Conservation (phyloP, 208 protist genomes). For the Leishmania braziliensis region DNA sequence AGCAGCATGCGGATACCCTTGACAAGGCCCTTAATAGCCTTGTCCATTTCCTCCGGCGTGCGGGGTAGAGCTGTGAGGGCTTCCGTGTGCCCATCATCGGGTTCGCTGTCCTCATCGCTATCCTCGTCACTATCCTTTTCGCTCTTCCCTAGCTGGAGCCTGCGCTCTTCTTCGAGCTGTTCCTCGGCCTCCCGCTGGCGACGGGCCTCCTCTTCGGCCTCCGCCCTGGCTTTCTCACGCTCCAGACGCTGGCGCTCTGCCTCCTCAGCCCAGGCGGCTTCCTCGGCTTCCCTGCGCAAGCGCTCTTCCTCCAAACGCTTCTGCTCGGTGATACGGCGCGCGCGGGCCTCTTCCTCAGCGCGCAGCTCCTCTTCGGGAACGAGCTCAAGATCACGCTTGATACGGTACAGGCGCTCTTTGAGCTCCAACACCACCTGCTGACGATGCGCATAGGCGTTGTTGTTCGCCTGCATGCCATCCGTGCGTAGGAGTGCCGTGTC, state of each 20-base stretch:
- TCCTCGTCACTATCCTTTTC: conserved; percentile 49
- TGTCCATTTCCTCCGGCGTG: conserved; percentile 42
- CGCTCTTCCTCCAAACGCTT: conserved; percentile 35
- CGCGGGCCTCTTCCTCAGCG: conserved; percentile 40
- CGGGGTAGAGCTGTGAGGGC: conserved; percentile 30
- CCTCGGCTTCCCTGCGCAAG: conserved; percentile 16
- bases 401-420: conserved; percentile 66
- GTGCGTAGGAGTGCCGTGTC: conserved; percentile 49
- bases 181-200: conserved; percentile 18
- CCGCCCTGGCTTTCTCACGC: conserved; percentile 22
- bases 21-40: conserved; percentile 32
- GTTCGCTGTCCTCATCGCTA: conserved; percentile 46
- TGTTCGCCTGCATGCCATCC: conserved; percentile 26
- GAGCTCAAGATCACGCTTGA: conserved; percentile 81
- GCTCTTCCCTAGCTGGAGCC: conserved; percentile 32
- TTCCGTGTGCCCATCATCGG: conserved; percentile 32
- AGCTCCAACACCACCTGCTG: conserved; percentile 63
- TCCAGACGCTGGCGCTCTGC: conserved; percentile 39
- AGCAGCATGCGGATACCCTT: conserved; percentile 44
- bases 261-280: conserved; percentile 20
- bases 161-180: conserved; percentile 17
- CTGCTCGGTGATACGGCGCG: conserved; percentile 34
- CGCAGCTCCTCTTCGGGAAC: conserved; percentile 64
- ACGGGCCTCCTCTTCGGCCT: conserved; percentile 13
- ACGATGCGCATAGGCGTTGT: conserved; percentile 66